Evolutionary conservation across 805 yeast genomes (phyloP).

Genomic region (Wickerhamomyces sydowiorum): DNA sequence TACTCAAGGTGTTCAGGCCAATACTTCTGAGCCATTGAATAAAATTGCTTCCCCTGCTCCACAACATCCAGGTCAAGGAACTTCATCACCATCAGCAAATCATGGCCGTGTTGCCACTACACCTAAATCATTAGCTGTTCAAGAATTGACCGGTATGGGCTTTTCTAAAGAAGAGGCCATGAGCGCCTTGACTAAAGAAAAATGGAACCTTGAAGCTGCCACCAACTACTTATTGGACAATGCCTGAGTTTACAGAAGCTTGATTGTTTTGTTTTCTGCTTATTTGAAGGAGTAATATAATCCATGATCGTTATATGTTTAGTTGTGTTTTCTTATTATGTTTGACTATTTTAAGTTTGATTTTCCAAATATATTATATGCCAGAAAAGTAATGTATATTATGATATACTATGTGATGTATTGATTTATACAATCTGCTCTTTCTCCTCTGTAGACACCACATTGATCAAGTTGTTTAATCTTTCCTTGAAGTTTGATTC

Average conservation of each 20-base stretch:
- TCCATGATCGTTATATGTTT: neutral
- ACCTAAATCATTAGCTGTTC: conserved; percentile 54
- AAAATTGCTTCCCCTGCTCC: conserved; percentile 3
- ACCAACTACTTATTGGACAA: conserved; percentile 77
- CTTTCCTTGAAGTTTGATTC: conserved; percentile 7
- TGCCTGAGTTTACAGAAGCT: conserved; percentile 27
- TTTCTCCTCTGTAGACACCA: neutral
- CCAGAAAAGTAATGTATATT: neutral
- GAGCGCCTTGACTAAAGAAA: conserved; percentile 60
- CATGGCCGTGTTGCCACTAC: conserved; percentile 33
- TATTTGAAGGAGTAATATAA: neutral
- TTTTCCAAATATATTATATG: neutral
- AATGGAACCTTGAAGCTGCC: conserved; percentile 82
- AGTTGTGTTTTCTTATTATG: neutral
- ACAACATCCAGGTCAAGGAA: conserved; percentile 2
- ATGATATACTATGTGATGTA: neutral
- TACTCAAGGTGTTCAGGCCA: neutral
- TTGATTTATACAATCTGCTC: neutral
- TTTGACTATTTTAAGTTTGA: neutral
- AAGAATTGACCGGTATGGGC: conserved; percentile 88
- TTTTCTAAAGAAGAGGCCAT: conserved; percentile 61
- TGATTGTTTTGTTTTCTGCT: neutral
- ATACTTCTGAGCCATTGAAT: neutral
- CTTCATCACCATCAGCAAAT: conserved; percentile 5
- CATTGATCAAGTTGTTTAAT: conserved; percentile 8